A percentile compares a stretch with the other conserved stretches of the same genome.
phyloP scores from a whole-genome alignment of 257 asterid genomes.

The Rubia yunnanensis region DNA sequence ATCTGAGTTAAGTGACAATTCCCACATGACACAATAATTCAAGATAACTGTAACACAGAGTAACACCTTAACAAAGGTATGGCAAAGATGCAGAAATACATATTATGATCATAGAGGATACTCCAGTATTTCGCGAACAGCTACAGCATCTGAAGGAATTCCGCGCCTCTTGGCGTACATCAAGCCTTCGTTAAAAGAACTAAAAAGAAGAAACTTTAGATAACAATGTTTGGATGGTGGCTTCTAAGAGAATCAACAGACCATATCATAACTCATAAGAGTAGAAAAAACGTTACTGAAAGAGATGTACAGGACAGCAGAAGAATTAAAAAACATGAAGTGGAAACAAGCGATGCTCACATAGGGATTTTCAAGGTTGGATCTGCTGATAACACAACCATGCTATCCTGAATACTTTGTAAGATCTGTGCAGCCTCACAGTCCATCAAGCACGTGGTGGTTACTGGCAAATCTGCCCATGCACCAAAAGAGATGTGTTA shows the following conservation, averaged over 20 bases:
- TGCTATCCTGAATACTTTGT: conserved; percentile 64
- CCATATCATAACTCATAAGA: neutral
- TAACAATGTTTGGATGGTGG: neutral
- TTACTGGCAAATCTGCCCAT: conserved; percentile 52
- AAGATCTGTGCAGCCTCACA: conserved; percentile 80
- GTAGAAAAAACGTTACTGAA: neutral
- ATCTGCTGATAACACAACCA: conserved; percentile 68
- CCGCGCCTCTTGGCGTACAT: conserved; percentile 62
- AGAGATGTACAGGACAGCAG: neutral
- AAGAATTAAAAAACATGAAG: neutral
- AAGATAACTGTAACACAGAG: neutral
- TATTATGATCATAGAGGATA: conserved; percentile 38
- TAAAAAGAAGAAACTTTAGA: conserved; percentile 21
- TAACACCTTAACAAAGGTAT: neutral
- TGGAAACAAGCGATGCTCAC: conserved; percentile 39
- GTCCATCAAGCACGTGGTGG: conserved; percentile 71
- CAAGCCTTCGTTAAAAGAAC: conserved; percentile 78
- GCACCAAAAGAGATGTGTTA: conserved; percentile 20
- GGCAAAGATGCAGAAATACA: neutral
- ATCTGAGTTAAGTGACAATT: conserved; percentile 41
- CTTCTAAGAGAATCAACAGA: conserved; percentile 3
- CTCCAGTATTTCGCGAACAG: conserved; percentile 59
- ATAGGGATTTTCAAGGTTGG: conserved; percentile 69
- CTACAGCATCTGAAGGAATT: conserved; percentile 34
- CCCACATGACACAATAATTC: neutral